phyloP scores from a whole-genome alignment of 805 yeast genomes.

The Schizosaccharomyces pombe region DNA sequence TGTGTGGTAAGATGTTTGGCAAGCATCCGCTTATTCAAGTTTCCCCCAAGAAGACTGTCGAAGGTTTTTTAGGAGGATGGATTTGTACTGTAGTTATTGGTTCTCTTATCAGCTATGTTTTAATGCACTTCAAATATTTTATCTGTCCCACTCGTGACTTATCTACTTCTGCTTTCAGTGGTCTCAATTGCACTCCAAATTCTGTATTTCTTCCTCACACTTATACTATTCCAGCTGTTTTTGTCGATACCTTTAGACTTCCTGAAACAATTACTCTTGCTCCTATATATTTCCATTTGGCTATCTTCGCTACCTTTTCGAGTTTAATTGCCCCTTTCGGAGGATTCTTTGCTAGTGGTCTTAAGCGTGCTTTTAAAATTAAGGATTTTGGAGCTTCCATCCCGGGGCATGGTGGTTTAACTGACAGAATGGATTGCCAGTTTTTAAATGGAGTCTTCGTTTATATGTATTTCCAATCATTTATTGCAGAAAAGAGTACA shows the following conservation, averaged over 20 bases:
- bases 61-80: conserved; percentile 97
- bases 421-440: conserved; percentile 94
- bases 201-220: conserved; percentile 72
- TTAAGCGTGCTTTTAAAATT: conserved; percentile 84
- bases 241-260: conserved; percentile 12
- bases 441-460: conserved; percentile 92
- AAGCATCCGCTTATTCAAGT: conserved; percentile 74
- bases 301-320: conserved; percentile 76
- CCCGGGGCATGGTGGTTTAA: conserved; percentile 97
- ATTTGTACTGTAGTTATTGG: conserved; percentile 65
- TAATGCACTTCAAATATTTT: conserved; percentile 46
- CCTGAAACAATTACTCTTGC: conserved; percentile 35
- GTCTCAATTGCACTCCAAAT: conserved; percentile 55
- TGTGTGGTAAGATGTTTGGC: conserved; percentile 94
- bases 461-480: conserved; percentile 78
- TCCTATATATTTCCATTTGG: conserved; percentile 78
- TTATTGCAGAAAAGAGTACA: conserved; percentile 33
- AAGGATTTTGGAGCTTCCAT: conserved; percentile 96
- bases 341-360: conserved; percentile 93
- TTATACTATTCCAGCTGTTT: conserved; percentile 46
- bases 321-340: conserved; percentile 96
- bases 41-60: conserved; percentile 92
- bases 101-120: conserved; percentile 35
- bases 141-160: conserved; percentile 58
- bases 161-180: conserved; percentile 33